Percentiles rank a stretch among this genome's conserved stretches.
Conservation (phyloP, 2,329 filamentous ascomycete species). For the Aspergillus sp. region DNA sequence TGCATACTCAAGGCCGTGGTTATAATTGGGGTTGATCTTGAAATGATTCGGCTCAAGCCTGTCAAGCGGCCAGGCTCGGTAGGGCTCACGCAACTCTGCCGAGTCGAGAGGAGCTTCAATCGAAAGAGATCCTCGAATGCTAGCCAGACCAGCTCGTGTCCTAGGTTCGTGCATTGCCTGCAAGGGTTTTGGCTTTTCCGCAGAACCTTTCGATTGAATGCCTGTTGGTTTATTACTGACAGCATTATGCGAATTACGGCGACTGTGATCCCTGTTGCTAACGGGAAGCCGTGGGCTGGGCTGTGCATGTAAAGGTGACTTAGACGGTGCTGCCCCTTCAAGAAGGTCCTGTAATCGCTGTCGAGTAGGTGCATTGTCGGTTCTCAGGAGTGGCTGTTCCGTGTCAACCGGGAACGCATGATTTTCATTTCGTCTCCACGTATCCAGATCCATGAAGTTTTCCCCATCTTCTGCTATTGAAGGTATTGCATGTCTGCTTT, state of each 20-base stretch:
- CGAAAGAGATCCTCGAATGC: neutral
- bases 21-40: constrained; percentile 66
- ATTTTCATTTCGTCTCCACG: neutral
- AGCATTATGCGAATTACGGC: neutral
- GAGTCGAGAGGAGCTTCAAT: neutral
- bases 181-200: neutral
- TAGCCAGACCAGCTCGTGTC: neutral
- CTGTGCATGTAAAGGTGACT: constrained; percentile 9
- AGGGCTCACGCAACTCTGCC: constrained; percentile 26
- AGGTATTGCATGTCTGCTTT: constrained; percentile 32
- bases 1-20: constrained; percentile 63
- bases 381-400: neutral
- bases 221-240: neutral
- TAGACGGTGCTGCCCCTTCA: constrained; percentile 19
- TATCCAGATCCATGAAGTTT: constrained; percentile 2
- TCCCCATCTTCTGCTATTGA: constrained; percentile 45
- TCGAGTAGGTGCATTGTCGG: constrained; percentile 5
- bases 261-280: neutral
- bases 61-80: constrained; percentile 51
- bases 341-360: constrained; percentile 27
- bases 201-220: neutral
- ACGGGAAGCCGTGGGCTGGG: neutral
- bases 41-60: constrained; percentile 64
- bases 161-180: neutral
- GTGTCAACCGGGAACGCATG: neutral